A percentile compares a stretch with the other conserved stretches of the same genome.
phyloP scores from a whole-genome alignment of 2,329 filamentous ascomycete genomes.

The Aureobasidium lini region DNA sequence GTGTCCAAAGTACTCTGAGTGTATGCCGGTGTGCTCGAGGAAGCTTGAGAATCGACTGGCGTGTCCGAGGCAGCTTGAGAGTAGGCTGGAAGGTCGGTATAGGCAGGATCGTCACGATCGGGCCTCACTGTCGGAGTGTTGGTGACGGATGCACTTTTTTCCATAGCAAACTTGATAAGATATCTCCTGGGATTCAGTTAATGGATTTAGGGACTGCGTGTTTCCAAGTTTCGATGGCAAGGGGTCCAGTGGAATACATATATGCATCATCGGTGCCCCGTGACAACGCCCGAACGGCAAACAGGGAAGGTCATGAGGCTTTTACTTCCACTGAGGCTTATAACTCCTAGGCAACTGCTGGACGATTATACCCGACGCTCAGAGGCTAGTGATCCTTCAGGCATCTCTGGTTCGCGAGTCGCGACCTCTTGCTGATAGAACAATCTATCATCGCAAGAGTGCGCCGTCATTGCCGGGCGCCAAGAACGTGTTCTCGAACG shows the following conservation, averaged over 20 bases:
- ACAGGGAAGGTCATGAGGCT: too few relatives aligned
- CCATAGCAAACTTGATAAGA: not conserved
- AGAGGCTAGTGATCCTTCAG: too few relatives aligned
- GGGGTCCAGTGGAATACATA: not conserved
- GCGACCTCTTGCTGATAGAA: too few relatives aligned
- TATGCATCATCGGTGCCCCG: not conserved
- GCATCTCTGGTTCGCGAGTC: too few relatives aligned
- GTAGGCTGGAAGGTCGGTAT: not conserved
- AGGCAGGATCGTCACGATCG: not conserved
- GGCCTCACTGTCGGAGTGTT: not conserved
- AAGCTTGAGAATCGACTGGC: not conserved
- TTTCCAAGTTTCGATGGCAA: not conserved
- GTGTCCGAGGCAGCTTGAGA: not conserved
- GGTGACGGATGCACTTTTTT: not conserved
- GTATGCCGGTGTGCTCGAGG: not conserved
- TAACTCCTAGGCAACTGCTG: too few relatives aligned
- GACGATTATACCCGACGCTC: too few relatives aligned
- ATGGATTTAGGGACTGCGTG: too few relatives aligned
- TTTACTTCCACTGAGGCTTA: too few relatives aligned
- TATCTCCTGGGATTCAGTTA: not conserved
- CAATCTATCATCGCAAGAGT: too few relatives aligned
- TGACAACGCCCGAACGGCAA: too few relatives aligned
- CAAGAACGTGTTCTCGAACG: too few relatives aligned
- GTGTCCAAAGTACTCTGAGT: not conserved
- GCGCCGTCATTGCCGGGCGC: too few relatives aligned